Percentiles rank a stretch among this genome's conserved stretches.
phyloP scores from a whole-genome alignment of 805 yeast genomes.

The Teunomyces gatunensis region DNA sequence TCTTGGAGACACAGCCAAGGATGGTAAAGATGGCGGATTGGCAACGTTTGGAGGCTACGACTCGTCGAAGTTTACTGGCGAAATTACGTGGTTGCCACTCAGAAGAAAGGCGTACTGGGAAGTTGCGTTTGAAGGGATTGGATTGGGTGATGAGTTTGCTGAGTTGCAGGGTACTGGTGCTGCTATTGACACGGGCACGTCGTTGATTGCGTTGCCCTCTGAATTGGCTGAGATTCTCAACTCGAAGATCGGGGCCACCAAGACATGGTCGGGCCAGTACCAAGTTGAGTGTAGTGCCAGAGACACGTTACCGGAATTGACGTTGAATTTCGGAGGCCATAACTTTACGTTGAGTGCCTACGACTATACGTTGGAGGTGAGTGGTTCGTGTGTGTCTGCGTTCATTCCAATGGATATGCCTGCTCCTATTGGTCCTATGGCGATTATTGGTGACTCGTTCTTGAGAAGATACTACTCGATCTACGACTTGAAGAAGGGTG shows the following conservation, averaged over 20 bases:
- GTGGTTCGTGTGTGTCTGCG: slow-evolving; percentile 94
- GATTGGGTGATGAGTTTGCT: slow-evolving; percentile 90
- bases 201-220: slow-evolving; percentile 90
- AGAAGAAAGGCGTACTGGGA: slow-evolving; percentile 99
- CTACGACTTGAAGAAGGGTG: slow-evolving; percentile 85
- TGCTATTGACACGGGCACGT: slow-evolving; percentile 98
- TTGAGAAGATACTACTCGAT: slow-evolving; percentile 92
- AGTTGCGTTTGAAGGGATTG: slow-evolving; percentile 86
- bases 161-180: slow-evolving; percentile 83
- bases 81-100: slow-evolving; percentile 93
- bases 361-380: slow-evolving; percentile 91
- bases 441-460: slow-evolving; percentile 96
- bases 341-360: slow-evolving; percentile 87
- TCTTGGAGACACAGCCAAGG: slow-evolving; percentile 73
- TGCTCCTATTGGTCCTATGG: slow-evolving; percentile 93
- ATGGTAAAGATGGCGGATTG: slow-evolving; percentile 75
- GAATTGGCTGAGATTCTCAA: slow-evolving; percentile 94
- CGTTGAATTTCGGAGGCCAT: slow-evolving; percentile 84
- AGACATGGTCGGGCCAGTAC: slow-evolving; percentile 98
- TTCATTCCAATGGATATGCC: slow-evolving; percentile 98
- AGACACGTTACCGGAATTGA: slow-evolving; percentile 83
- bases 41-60: slow-evolving; percentile 97
- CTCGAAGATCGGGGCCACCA: slow-evolving; percentile 94
- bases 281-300: slow-evolving; percentile 85
- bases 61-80: slow-evolving; percentile 69